phyloP scores from a whole-genome alignment of 2,329 filamentous ascomycete species.

The Fusarium begoniae region DNA sequence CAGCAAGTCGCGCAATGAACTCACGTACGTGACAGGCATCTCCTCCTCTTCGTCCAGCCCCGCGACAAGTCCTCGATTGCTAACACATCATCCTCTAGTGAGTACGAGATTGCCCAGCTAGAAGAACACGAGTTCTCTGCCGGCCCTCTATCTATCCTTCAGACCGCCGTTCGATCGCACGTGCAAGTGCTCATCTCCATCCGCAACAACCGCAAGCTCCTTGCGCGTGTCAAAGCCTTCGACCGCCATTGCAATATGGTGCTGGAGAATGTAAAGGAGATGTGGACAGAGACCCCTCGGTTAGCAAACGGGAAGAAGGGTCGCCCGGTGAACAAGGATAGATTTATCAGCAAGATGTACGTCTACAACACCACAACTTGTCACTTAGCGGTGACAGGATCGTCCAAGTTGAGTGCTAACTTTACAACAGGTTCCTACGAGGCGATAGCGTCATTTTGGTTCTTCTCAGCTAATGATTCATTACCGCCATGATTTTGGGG shows the following conservation, averaged over 20 bases:
- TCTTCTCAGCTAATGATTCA: slow-evolving; percentile 70
- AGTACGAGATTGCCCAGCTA: slow-evolving; percentile 87
- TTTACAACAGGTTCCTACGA: slow-evolving; percentile 75
- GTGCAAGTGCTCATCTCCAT: slow-evolving; percentile 96
- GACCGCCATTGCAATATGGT: slow-evolving; percentile 99
- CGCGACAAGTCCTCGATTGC: slow-evolving; percentile 31
- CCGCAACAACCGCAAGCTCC: slow-evolving; percentile 97
- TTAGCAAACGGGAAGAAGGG: slow-evolving; percentile 88
- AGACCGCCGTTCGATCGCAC: slow-evolving; percentile 94
- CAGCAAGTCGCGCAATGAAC: slow-evolving; percentile 86
- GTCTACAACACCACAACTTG: slow-evolving; percentile 45
- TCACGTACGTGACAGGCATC: slow-evolving; percentile 73
- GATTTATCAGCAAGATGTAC: slow-evolving; percentile 97
- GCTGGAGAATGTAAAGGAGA: slow-evolving; percentile 91
- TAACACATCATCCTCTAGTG: slow-evolving; percentile 59
- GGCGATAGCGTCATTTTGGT: slow-evolving; percentile 91
- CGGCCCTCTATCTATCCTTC: slow-evolving; percentile 82
- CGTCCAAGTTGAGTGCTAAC: slow-evolving; percentile 28
- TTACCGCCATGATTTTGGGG: slow-evolving; percentile 23
- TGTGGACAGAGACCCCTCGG: slow-evolving; percentile 96
- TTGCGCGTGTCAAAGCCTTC: slow-evolving; percentile 97
- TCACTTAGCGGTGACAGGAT: slow-evolving; percentile 18
- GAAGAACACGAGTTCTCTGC: slow-evolving; percentile 66
- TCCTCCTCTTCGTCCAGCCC: slow-evolving; percentile 15
- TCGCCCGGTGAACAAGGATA: slow-evolving; percentile 92